These are phyloP conservation scores for Pleurotus tuoliensis DNA, from an alignment of 768 basidiomycete species.

Conservation along the genomic window DNA sequence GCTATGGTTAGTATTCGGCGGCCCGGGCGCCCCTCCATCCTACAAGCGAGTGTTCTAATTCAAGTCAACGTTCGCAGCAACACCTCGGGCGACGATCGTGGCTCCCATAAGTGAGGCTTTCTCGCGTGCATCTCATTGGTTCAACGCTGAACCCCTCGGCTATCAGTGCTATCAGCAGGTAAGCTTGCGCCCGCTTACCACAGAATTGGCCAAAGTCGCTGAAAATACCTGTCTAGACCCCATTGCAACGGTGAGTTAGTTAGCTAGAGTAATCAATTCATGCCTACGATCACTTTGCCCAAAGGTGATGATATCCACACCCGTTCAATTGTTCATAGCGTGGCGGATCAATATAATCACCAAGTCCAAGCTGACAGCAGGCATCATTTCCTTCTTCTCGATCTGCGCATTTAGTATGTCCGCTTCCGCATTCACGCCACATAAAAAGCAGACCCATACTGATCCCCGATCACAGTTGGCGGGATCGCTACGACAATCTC, in stretches of 20 bases:
- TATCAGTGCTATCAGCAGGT: conserved; percentile 2
- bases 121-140: neutral
- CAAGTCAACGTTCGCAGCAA: neutral
- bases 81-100: neutral
- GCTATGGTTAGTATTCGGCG: conserved; percentile 8
- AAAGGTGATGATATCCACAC: conserved; percentile 8
- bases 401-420: conserved; percentile 4
- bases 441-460: neutral
- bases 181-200: neutral
- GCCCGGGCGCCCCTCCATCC: no score
- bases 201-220: neutral
- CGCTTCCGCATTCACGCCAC: neutral
- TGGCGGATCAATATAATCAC: conserved; percentile 9
- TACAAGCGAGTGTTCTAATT: no score
- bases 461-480: neutral
- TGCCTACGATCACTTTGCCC: neutral
- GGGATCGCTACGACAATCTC: neutral
- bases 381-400: neutral
- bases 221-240: neutral
- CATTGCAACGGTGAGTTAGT: neutral
- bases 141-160: neutral
- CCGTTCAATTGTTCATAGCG: conserved; percentile 5
- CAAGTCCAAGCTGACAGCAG: neutral
- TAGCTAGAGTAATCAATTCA: neutral
- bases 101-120: neutral